These are phyloP conservation scores for Kurtzmaniella natalensis DNA, from an alignment of 1,139 yeast genomes.

Conservation along the genomic window DNA sequence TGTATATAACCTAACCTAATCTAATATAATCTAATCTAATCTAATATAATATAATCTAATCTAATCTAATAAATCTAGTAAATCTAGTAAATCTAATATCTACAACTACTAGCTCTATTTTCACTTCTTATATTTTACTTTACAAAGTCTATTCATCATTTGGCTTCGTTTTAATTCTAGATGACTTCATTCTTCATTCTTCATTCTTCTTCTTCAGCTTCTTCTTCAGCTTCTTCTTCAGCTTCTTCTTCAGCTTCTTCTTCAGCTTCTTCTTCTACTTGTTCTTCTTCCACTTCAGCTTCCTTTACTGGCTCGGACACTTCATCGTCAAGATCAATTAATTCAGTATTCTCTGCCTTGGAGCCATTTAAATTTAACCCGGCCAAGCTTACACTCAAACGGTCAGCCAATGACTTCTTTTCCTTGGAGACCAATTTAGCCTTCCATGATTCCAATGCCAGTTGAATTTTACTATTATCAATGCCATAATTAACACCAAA, in stretches of 20 bases:
- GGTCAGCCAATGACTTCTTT: constrained; percentile 55
- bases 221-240: constrained; percentile 11
- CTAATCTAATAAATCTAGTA: too few species aligned
- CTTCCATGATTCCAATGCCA: constrained; percentile 65
- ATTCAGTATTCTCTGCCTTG: constrained; percentile 12
- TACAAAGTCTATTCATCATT: constrained; percentile 1
- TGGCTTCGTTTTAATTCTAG: background rate
- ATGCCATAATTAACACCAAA: constrained; percentile 73
- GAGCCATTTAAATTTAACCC: constrained; percentile 16
- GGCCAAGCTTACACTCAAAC: constrained; percentile 43
- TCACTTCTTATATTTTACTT: constrained; percentile 8
- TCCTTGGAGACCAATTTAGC: constrained; percentile 45
- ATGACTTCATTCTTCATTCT: background rate
- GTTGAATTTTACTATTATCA: constrained; percentile 36
- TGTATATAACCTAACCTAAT: background rate
- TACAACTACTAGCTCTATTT: constrained; percentile 9
- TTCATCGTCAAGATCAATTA: constrained; percentile 30
- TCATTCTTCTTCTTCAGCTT: constrained; percentile 10
- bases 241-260: constrained; percentile 13
- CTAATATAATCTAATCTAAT: background rate
- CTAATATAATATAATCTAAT: background rate
- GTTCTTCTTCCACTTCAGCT: constrained; percentile 11
- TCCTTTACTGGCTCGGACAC: background rate
- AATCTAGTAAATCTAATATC: constrained; percentile 4
- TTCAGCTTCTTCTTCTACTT: constrained; percentile 10